Evolutionary conservation across 768 basidiomycete genomes (phyloP), one percentile per base, ranked within the genome.

Genomic region (Royoungia palumana): DNA sequence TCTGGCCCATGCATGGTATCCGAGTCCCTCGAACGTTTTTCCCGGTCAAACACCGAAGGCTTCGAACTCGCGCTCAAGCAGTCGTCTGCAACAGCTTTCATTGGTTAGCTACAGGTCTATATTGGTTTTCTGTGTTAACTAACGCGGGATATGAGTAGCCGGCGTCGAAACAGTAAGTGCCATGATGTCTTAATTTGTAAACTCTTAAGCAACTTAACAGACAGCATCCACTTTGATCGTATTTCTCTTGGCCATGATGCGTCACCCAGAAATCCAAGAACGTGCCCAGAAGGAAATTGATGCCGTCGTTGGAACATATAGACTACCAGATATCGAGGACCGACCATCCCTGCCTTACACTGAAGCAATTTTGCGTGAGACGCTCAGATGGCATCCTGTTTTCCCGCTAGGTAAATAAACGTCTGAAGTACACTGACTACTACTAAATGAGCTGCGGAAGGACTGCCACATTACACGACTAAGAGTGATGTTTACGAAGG

Each of bases 221-320:
- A 72, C 68, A 16, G 57, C 69, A 22, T 62, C 71, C 7, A 69
- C 68, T 4, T 49, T 72, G 43, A 4, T 42, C 16, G 41, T 62
- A 32, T 71, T 71, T 41, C 32, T 72, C 20, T 44, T 70, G 19
- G 68, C 66, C 30, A 70, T 73, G 72, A 59, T 66, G 46, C 47
- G 41, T 20, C 61, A 66, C 46, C 70, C 70, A 8, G 51, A 71
- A 27, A 61, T 59, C 14, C 72, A 73, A 50, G 57, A 60, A 24
- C 59, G 64, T 39, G 68, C 64, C 6, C 67, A 63, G 42, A 61
- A 52, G 41, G 70, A 72, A 48, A 66, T 72, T 3, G 67, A 73
- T 6, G 45, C 61, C 3, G 51, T 61, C 22, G 17, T 67, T 19
- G 72, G 72, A 46, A 47, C 37, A 3, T 25, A 56, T 5, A 54